phyloP scores from a whole-genome alignment of 768 basidiomycete genomes.

The Boletus tomentosulus region DNA sequence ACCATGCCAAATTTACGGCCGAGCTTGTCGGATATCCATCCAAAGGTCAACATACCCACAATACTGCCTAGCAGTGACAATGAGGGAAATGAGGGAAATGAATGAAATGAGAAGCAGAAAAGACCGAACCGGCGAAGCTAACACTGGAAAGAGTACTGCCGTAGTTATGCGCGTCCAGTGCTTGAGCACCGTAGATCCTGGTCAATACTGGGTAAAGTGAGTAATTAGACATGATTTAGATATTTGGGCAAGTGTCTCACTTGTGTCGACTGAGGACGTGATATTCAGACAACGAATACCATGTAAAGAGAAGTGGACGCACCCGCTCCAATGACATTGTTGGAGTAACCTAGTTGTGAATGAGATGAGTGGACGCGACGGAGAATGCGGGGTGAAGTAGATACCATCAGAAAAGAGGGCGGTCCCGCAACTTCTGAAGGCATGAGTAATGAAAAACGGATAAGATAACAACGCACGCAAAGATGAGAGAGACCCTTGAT shows the following conservation, averaged over 20 bases:
- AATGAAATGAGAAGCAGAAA: conserved; percentile 59
- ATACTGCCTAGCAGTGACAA: conserved; percentile 73
- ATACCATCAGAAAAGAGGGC: conserved; percentile 84
- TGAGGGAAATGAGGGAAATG: conserved; percentile 58
- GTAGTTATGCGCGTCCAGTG: conserved; percentile 52
- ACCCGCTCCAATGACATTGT: conserved; percentile 76
- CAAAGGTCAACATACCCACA: conserved; percentile 81
- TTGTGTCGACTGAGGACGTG: conserved; percentile 53
- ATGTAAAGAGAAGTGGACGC: conserved; percentile 25
- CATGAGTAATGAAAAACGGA: neutral
- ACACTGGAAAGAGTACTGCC: conserved; percentile 60
- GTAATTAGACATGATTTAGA: neutral
- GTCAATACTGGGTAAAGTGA: conserved; percentile 49
- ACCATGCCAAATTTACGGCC: conserved; percentile 90
- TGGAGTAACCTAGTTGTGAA: conserved; percentile 61
- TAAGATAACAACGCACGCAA: conserved; percentile 53
- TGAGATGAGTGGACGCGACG: conserved; percentile 1
- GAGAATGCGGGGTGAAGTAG: neutral
- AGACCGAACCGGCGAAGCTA: conserved; percentile 74
- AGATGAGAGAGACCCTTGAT: conserved; percentile 72
- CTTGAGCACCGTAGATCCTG: conserved; percentile 61
- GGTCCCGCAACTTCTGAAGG: conserved; percentile 64
- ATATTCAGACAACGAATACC: neutral
- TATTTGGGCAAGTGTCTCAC: conserved; percentile 35
- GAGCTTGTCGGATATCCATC: conserved; percentile 81